A percentile compares a stretch with the other conserved stretches of the same genome.
These are phyloP conservation scores for Jaltomata sinuosa DNA, from an alignment of 257 asterid genomes.

Conservation along the genomic window DNA sequence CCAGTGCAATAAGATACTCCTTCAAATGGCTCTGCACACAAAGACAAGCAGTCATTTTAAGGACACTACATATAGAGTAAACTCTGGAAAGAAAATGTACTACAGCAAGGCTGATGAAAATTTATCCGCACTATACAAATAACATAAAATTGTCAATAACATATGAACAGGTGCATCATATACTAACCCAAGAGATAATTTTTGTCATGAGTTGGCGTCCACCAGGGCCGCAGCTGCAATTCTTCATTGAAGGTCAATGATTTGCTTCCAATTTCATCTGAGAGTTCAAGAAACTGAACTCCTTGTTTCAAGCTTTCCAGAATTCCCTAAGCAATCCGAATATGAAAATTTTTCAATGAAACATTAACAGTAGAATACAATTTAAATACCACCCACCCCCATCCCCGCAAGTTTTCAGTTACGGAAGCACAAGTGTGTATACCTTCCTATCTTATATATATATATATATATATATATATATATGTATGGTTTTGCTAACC, in stretches of 20 bases:
- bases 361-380: not conserved
- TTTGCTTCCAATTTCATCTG: conserved; percentile 64
- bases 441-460: not conserved
- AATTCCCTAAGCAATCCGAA: conserved; percentile 26
- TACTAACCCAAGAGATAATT: conserved; percentile 86
- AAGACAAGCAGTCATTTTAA: not conserved
- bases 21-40: conserved; percentile 78
- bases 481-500: no score
- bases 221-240: conserved; percentile 87
- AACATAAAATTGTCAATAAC: not conserved
- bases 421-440: not conserved
- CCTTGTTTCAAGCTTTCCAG: conserved; percentile 62
- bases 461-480: not conserved
- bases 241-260: conserved; percentile 83
- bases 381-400: not conserved
- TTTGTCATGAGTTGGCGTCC: conserved; percentile 86
- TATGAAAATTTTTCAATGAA: not conserved
- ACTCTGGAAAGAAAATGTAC: not conserved
- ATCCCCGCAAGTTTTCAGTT: not conserved
- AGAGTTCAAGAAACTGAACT: conserved; percentile 57
- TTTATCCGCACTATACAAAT: not conserved
- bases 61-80: not conserved
- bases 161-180: not conserved
- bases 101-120: not conserved
- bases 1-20: conserved; percentile 59